Percentiles rank a stretch among this genome's conserved stretches.
Evolutionary conservation across 2,329 filamentous ascomycete species (phyloP).

Genomic region (Aspergillus tanneri): DNA sequence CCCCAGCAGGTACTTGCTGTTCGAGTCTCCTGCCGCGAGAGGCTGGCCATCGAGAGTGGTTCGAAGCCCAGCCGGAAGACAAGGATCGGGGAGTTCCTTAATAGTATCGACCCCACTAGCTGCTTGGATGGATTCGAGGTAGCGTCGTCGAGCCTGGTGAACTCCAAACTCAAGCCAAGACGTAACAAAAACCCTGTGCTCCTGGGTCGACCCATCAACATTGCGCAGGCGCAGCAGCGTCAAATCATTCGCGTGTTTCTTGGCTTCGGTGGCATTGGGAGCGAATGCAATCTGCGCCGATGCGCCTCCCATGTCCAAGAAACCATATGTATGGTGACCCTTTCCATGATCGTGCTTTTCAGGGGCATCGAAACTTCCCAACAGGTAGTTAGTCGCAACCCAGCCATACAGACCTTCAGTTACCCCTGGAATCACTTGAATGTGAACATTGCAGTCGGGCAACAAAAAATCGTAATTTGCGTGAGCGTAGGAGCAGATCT

Average conservation of each 20-base stretch:
- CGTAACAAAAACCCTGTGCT: slow-evolving; percentile 90
- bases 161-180: slow-evolving; percentile 98
- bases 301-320: slow-evolving; percentile 96
- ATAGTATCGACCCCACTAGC: slow-evolving; percentile 59
- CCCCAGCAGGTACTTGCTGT: slow-evolving; percentile 64
- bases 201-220: slow-evolving; percentile 71
- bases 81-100: slow-evolving; percentile 81
- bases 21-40: slow-evolving; percentile 40
- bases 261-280: slow-evolving; percentile 84
- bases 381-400: slow-evolving; percentile 93
- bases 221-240: slow-evolving; percentile 82
- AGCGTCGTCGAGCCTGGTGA: slow-evolving; percentile 83
- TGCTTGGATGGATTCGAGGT: slow-evolving; percentile 72
- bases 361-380: slow-evolving; percentile 83
- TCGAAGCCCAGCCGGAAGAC: slow-evolving; percentile 74
- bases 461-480: slow-evolving; percentile 76
- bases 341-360: slow-evolving; percentile 77
- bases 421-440: slow-evolving; percentile 92
- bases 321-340: slow-evolving; percentile 90
- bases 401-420: slow-evolving; percentile 96
- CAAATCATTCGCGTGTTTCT: slow-evolving; percentile 84
- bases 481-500: slow-evolving; percentile 80
- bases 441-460: slow-evolving; percentile 83
- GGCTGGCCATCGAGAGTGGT: slow-evolving; percentile 70
- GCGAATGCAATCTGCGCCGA: slow-evolving; percentile 98